Percentiles rank a stretch among this genome's conserved stretches.
Conservation (phyloP, 345 rosid species). For the Nephelium lappaceum region DNA sequence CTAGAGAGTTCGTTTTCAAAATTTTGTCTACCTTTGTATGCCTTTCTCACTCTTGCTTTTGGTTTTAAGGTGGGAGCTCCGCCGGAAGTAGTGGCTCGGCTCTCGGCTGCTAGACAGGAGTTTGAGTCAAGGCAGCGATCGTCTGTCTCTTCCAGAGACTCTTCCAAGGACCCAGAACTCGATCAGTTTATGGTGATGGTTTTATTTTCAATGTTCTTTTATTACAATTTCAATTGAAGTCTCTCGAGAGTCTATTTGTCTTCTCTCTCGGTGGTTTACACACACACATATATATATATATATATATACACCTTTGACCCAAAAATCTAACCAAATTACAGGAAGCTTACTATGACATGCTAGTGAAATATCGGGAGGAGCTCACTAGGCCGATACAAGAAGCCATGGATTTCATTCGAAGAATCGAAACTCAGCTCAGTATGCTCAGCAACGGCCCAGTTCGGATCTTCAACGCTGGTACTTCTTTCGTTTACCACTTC, state of each 20-base stretch:
- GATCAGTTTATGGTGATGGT: slow-evolving; percentile 93
- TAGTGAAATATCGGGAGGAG: slow-evolving; percentile 93
- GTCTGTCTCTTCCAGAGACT: slow-evolving; percentile 39
- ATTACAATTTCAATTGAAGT: neutral
- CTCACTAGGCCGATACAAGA: slow-evolving; percentile 90
- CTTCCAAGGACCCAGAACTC: slow-evolving; percentile 83
- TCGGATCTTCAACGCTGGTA: slow-evolving; percentile 84
- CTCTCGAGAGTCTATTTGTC: slow-evolving; percentile 5
- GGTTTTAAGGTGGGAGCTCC: slow-evolving; percentile 86
- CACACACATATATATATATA: too few species aligned
- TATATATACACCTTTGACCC: neutral
- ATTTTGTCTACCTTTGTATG: neutral
- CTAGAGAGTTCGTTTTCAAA: neutral
- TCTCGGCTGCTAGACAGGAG: slow-evolving; percentile 72
- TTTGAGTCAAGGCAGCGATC: slow-evolving; percentile 71
- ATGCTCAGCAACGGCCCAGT: slow-evolving; percentile 71
- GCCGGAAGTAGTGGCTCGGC: slow-evolving; percentile 74
- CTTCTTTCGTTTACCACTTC: neutral
- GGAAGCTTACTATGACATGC: slow-evolving; percentile 97
- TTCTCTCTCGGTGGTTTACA: slow-evolving; percentile 1
- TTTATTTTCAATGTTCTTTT: neutral
- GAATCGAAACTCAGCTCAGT: slow-evolving; percentile 89
- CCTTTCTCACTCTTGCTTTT: slow-evolving; percentile 11
- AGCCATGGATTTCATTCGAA: slow-evolving; percentile 97
- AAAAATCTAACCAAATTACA: slow-evolving; percentile 29